A percentile compares a stretch with the other conserved stretches of the same genome.
Evolutionary conservation across 768 basidiomycete species (phyloP).

Genomic region (Termitomyces sp.): DNA sequence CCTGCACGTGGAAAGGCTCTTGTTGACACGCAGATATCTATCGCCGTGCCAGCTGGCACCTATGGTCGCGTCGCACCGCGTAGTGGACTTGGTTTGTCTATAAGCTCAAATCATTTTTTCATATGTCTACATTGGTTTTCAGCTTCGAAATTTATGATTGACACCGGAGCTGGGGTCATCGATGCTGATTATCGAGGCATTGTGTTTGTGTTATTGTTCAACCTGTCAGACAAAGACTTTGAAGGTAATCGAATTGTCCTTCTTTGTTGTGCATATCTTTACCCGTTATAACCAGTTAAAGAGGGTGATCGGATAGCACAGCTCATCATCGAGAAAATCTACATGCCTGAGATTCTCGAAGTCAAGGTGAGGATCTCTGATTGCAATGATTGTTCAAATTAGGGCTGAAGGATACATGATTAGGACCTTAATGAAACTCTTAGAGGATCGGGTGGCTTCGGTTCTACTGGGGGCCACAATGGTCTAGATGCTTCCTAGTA

Average conservation of each 20-base stretch:
- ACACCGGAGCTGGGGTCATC: constrained; percentile 95
- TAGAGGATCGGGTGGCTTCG: constrained; percentile 85
- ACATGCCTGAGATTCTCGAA: constrained; percentile 79
- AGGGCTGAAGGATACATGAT: neutral
- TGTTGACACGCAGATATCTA: constrained; percentile 85
- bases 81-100: constrained; percentile 79
- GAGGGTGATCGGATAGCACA: constrained; percentile 98
- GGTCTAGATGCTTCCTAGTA: constrained; percentile 27
- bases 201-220: constrained; percentile 90
- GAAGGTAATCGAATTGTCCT: constrained; percentile 42
- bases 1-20: constrained; percentile 91
- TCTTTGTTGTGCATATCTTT: neutral
- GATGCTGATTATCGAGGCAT: constrained; percentile 95
- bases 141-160: constrained; percentile 98
- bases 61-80: constrained; percentile 97
- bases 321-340: constrained; percentile 87
- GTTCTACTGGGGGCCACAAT: constrained; percentile 87
- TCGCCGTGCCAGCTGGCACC: constrained; percentile 89
- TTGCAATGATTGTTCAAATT: neutral
- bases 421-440: constrained; percentile 83
- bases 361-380: constrained; percentile 56
- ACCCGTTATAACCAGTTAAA: too few relatives aligned
- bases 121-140: neutral
- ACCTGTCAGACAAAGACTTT: constrained; percentile 87
- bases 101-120: neutral